A percentile compares a stretch with the other conserved stretches of the same genome.
phyloP scores from a whole-genome alignment of 768 basidiomycete genomes.

The Pulveroboletus ravenelii region DNA sequence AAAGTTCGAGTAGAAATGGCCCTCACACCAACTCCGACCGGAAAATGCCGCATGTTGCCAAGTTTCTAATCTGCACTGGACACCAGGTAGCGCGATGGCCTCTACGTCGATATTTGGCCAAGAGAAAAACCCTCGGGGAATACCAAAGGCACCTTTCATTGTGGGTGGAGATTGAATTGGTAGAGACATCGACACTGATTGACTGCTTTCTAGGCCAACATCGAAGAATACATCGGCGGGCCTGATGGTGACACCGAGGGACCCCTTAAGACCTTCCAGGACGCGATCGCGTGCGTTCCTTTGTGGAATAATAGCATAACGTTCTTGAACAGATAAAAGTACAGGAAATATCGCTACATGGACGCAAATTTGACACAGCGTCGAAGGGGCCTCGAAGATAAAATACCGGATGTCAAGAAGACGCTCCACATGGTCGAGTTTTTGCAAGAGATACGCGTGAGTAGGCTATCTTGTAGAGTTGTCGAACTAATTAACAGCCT shows the following conservation, averaged over 20 bases:
- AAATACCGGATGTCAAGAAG: slow-evolving; percentile 94
- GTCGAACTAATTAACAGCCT: not conserved
- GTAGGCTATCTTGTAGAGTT: slow-evolving; percentile 17
- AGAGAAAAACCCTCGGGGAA: slow-evolving; percentile 83
- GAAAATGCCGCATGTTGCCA: slow-evolving; percentile 14
- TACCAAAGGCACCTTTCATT: slow-evolving; percentile 93
- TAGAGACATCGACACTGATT: slow-evolving; percentile 1
- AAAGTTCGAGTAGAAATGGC: not conserved
- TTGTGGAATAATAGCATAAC: slow-evolving; percentile 3
- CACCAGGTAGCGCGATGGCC: slow-evolving; percentile 16
- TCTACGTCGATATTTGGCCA: slow-evolving; percentile 29
- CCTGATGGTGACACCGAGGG: slow-evolving; percentile 73
- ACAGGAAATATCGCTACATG: slow-evolving; percentile 99
- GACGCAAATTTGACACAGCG: slow-evolving; percentile 80
- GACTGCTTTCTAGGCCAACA: slow-evolving; percentile 58
- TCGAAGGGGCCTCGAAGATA: slow-evolving; percentile 76
- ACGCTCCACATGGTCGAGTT: slow-evolving; percentile 87
- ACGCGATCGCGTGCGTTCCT: slow-evolving; percentile 81
- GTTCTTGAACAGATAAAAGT: slow-evolving; percentile 25
- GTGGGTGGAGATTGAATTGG: slow-evolving; percentile 42
- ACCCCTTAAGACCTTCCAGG: slow-evolving; percentile 78
- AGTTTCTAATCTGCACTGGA: not conserved
- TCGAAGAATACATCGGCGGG: slow-evolving; percentile 81
- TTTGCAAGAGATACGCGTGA: slow-evolving; percentile 65
- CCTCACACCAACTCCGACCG: slow-evolving; percentile 20